Evolutionary conservation across 139 green algal genomes (phyloP).

Genomic region (Chlamydomonas asymmetrica): DNA sequence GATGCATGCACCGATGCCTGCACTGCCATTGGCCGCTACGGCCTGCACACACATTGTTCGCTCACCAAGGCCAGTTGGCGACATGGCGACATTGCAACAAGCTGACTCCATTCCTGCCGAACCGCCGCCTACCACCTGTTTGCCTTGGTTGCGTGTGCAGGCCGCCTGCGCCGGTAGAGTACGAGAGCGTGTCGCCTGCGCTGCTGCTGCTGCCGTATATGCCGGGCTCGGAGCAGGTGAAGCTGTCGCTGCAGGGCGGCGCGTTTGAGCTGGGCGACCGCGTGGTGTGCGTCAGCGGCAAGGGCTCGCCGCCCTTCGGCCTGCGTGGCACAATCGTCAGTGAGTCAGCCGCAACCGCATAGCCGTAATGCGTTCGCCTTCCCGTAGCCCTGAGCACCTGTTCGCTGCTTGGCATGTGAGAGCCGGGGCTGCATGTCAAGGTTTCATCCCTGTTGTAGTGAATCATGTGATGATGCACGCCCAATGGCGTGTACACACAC

Average conservation of each 20-base stretch:
- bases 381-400: background rate
- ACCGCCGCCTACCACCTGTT: background rate
- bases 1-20: background rate
- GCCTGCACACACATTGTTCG: too few relatives aligned
- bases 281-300: conserved; percentile 57
- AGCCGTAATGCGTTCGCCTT: background rate
- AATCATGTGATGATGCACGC: background rate
- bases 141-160: conserved; percentile 1
- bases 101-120: background rate
- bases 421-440: conserved; percentile 5
- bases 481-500: too few relatives aligned
- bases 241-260: conserved; percentile 62
- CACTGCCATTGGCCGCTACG: too few relatives aligned
- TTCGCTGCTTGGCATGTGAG: conserved; percentile 47
- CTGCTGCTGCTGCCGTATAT: conserved; percentile 78
- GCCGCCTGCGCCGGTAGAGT: conserved; percentile 45
- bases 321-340: conserved; percentile 58
- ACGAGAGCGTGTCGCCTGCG: conserved; percentile 74
- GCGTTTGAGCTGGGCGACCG: conserved; percentile 84
- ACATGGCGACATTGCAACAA: too few relatives aligned
- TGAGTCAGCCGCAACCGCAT: conserved; percentile 1
- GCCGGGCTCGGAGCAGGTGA: conserved; percentile 32
- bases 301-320: conserved; percentile 74
- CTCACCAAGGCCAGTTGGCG: too few relatives aligned
- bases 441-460: background rate